phyloP scores from a whole-genome alignment of 75 land plant genomes.

The Larix kaempferi region DNA sequence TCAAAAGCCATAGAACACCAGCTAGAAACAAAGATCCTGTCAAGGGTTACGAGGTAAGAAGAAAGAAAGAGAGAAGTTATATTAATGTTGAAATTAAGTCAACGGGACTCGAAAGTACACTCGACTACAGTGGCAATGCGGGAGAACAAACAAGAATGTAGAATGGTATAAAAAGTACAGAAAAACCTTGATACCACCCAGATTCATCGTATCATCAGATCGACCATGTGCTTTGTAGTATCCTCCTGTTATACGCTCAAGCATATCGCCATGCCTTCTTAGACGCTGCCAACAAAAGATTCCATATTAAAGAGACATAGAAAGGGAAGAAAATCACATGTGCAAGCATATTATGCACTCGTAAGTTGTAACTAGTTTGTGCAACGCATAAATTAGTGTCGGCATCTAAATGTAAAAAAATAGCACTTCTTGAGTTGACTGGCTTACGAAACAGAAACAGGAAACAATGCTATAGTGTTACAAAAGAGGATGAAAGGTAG shows the following conservation, averaged over 20 bases:
- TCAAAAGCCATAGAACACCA: too few relatives aligned
- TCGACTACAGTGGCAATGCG: too few relatives aligned
- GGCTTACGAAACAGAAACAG: not conserved
- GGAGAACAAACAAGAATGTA: too few relatives aligned
- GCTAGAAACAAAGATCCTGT: too few relatives aligned
- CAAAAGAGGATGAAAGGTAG: not conserved
- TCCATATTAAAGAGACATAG: not conserved
- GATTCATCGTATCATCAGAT: conserved; percentile 96
- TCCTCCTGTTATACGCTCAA: conserved; percentile 67
- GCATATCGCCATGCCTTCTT: conserved; percentile 87
- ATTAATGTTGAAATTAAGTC: too few relatives aligned
- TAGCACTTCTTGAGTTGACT: not conserved
- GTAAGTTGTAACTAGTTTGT: not conserved
- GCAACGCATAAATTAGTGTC: not conserved
- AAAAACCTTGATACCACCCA: conserved; percentile 88
- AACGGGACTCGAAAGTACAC: too few relatives aligned
- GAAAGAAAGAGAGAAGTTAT: too few relatives aligned
- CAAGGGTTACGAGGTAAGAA: too few relatives aligned
- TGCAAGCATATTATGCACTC: not conserved
- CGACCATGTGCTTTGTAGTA: conserved; percentile 76
- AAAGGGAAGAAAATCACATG: not conserved
- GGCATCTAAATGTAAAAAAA: not conserved
- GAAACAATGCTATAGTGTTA: not conserved
- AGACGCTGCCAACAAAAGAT: conserved; percentile 36
- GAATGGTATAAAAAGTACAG: too few relatives aligned